Evolutionary conservation across 164 flowering plant species (phyloP), one percentile per base, ranked within the genome.

Genomic region (Dillenia turbinata): DNA sequence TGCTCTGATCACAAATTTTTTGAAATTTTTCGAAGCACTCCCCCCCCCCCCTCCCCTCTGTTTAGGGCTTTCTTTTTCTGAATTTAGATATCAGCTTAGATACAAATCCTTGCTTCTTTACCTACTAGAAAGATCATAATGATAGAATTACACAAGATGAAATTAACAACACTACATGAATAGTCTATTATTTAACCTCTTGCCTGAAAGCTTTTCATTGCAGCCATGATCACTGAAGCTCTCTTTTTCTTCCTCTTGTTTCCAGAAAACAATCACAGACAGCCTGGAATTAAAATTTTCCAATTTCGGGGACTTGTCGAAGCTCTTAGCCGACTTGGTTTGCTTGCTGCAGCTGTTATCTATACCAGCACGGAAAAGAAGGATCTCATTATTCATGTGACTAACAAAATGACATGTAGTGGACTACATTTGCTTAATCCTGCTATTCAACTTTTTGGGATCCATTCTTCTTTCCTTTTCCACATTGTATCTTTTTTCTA

Each of bases 181-280:
- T 12, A n/a, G 48, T 46, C 26, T 17, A 14, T 15, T n/a, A 33
- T 46, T 14, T 13, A 11, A 12, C 22, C 22, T 49, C 64, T 65
- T 46, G 80, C 86, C 73, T 77, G 52, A 1, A 71, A 49, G 26
- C 68, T 73, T 63, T 70, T 75, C 56, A 74, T 53, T 2, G 63
- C 24, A 22, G 70, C 59, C 44, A 62, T 70, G 52, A 73, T 76
- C 51, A 66, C 66, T 9, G 58, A 59, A 11, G 60, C 12, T 49
- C 49, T 61, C 6, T 52, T 48, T 44, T 63, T 67, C 46, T 59
- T 63, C 62, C 57, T 78, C 64, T 60, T 76, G 57, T 69, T 69
- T 13, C 66, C 63, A 46, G 43, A 48, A 47, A 71, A 68, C 17
- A 66, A 60, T 64, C 54, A 66, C 12, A 71, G 22, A 47, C 75